Conservation (phyloP, 495 filamentous ascomycete species). For the Penicillium waksmanii region DNA sequence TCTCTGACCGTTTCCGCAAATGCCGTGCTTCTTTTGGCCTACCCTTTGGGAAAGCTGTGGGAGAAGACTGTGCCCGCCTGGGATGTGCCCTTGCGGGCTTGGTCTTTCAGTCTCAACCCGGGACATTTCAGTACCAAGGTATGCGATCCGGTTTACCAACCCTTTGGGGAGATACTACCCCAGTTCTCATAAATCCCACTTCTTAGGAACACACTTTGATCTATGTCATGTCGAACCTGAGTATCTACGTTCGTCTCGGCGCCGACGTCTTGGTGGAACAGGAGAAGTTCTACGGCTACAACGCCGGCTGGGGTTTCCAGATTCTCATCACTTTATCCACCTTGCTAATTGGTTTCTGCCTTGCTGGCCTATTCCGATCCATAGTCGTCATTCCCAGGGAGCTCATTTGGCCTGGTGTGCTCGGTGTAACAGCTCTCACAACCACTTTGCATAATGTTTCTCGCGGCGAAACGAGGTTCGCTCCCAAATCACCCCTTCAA, state of each 20-base stretch:
- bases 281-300: slow-evolving; percentile 63
- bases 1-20: slow-evolving; percentile 61
- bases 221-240: slow-evolving; percentile 62
- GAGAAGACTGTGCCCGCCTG: slow-evolving; percentile 51
- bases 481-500: slow-evolving; percentile 17
- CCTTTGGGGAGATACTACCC: not conserved
- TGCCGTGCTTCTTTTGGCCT: slow-evolving; percentile 66
- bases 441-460: slow-evolving; percentile 68
- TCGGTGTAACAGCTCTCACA: slow-evolving; percentile 81
- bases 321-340: slow-evolving; percentile 43
- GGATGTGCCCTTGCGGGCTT: slow-evolving; percentile 50
- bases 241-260: slow-evolving; percentile 57
- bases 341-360: slow-evolving; percentile 55
- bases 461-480: slow-evolving; percentile 20
- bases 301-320: slow-evolving; percentile 61
- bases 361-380: slow-evolving; percentile 61
- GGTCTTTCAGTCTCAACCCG: slow-evolving; percentile 60
- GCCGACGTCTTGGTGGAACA: slow-evolving; percentile 67
- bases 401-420: slow-evolving; percentile 86
- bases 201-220: slow-evolving; percentile 70
- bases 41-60: slow-evolving; percentile 62
- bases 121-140: slow-evolving; percentile 65
- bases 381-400: slow-evolving; percentile 78
- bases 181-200: not conserved
- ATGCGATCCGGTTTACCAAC: not conserved